Conservation (phyloP, 2,329 filamentous ascomycete species). For the Aspergillus pseudonomiae region DNA sequence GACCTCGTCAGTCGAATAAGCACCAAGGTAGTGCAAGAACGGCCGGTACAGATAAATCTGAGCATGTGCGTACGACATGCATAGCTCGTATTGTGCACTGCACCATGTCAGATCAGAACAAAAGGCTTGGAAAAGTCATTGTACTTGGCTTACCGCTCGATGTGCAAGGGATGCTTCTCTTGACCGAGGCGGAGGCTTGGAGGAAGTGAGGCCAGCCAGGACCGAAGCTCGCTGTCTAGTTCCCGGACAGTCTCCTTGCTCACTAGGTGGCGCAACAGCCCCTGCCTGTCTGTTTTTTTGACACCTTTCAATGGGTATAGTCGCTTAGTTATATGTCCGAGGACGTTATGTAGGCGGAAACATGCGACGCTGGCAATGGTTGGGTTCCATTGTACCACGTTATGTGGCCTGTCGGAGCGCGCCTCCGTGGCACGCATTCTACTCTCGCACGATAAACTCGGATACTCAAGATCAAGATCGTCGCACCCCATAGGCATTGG, state of each 20-base stretch:
- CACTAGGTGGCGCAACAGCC: constrained; percentile 10
- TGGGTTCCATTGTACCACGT: neutral
- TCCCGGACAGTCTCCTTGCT: constrained; percentile 6
- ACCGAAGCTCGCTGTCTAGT: constrained; percentile 11
- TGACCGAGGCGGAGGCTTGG: neutral
- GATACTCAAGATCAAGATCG: constrained; percentile 11
- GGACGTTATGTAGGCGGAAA: constrained; percentile 10
- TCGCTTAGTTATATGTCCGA: constrained; percentile 6
- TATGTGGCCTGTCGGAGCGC: neutral
- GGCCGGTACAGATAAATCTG: constrained; percentile 17
- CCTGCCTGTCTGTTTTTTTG: neutral
- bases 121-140: neutral
- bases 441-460: neutral
- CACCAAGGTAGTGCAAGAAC: constrained; percentile 13
- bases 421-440: neutral
- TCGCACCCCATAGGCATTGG: constrained; percentile 10
- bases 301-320: constrained; percentile 10
- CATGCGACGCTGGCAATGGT: constrained; percentile 5
- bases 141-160: constrained; percentile 3
- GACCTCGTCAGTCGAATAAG: neutral
- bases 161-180: neutral
- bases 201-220: constrained; percentile 9
- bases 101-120: neutral
- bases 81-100: constrained; percentile 15
- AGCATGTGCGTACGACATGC: constrained; percentile 11